Base-by-base conservation (phyloP, 202 grass and related monocot genomes). In the Brachypodium distachyon region DNA sequence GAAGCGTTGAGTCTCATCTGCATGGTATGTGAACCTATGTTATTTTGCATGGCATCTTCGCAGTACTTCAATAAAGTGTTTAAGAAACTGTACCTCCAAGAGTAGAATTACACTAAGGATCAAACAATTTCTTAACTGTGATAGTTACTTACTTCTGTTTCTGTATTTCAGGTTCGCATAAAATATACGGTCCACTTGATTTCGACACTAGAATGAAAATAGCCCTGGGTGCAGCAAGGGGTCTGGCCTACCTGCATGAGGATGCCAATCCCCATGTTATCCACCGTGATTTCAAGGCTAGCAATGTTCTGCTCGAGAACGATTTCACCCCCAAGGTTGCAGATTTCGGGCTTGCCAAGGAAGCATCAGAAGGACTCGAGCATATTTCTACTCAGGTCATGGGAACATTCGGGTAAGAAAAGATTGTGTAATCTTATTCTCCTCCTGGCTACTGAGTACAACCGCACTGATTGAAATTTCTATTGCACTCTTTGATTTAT, bases 351-450 rank as follows among this genome's bases (percentile, higher is more conserved):
- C 69, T 93, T 52, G 87, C 91, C 0, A 93, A 82, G 66, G 87
- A 88, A 71, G 85, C 91, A 26, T 88, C 79, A 12, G 91, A 86
- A 57, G 87, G 87, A 72, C 61, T 73, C 5, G 78, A 93, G 26
- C 91, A 93, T 39, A 90, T 93, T 74, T 93, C 91, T 65, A 93
- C 91, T 81, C 75, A 88, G 53, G 87, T 93, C 46, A 93, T 93
- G 91, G 91, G 91, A 13, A 93, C 91, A 48, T 93, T 93, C 4
- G 91, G 91, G 91, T 93, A 90, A 78, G 75, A 25, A n/a, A n/a
- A n/a, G n/a, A n/a, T n/a, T n/a, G n/a, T 14, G 14, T 31, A 16
- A 8, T 27, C 9, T 3, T 40, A 26, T 12, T 26, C 49, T 12
- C 29, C 23, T 41, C 49, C 22, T 33, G 51, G 39, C 27, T 70